Evolutionary conservation across 768 basidiomycete genomes (phyloP).

Genomic region (Boletus bicolor): DNA sequence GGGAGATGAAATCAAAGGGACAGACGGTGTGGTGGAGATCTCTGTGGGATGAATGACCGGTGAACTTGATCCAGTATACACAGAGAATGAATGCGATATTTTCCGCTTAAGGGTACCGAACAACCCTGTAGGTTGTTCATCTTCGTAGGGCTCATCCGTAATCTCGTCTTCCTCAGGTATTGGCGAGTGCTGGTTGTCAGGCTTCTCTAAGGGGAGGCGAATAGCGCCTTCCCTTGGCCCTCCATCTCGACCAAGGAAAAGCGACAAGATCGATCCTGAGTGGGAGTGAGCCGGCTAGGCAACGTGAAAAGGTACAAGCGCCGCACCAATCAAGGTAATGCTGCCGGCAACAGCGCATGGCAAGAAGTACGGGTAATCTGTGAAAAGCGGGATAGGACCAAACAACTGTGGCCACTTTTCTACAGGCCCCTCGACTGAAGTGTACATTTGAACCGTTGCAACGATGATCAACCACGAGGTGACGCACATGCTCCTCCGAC

Average conservation of each 20-base stretch:
- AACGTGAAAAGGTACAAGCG: not conserved
- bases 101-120: slow-evolving; percentile 44
- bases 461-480: not conserved
- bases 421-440: slow-evolving; percentile 75
- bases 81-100: slow-evolving; percentile 54
- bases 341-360: slow-evolving; percentile 77
- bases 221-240: slow-evolving; percentile 87
- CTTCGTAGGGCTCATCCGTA: slow-evolving; percentile 45
- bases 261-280: slow-evolving; percentile 78
- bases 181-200: slow-evolving; percentile 37
- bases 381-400: slow-evolving; percentile 61
- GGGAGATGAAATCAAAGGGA: slow-evolving; percentile 46
- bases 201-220: slow-evolving; percentile 77
- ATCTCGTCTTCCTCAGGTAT: slow-evolving; percentile 68
- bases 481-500: slow-evolving; percentile 78
- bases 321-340: slow-evolving; percentile 68
- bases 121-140: slow-evolving; percentile 34
- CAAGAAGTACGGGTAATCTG: slow-evolving; percentile 84
- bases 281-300: not conserved
- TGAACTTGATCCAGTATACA: slow-evolving; percentile 54
- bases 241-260: slow-evolving; percentile 89
- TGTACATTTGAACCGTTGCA: slow-evolving; percentile 5
- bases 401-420: slow-evolving; percentile 84
- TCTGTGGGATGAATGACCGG: slow-evolving; percentile 38
- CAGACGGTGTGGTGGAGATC: slow-evolving; percentile 36